Evolutionary conservation across 2,329 filamentous ascomycete genomes (phyloP).

Genomic region (Beauveria rudraprayagi): DNA sequence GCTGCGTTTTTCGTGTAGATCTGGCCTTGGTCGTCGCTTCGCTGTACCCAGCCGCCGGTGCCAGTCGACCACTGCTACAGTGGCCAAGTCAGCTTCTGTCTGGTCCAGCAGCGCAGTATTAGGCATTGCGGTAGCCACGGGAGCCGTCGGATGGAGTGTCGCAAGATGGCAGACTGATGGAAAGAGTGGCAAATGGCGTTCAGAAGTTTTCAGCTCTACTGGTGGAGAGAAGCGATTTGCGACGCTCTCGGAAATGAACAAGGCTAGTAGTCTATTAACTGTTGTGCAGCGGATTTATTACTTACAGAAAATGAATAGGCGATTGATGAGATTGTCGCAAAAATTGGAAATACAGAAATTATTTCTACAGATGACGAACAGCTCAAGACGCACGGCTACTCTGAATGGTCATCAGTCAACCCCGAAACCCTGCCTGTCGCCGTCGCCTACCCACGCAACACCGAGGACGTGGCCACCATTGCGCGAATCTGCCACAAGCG

Average conservation of each 20-base stretch:
- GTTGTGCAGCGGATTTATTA: not conserved
- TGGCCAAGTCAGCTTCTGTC: not conserved
- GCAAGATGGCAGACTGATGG: conserved; percentile 21
- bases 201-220: conserved; percentile 12
- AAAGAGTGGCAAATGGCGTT: not conserved
- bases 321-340: conserved; percentile 44
- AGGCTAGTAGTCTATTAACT: conserved; percentile 22
- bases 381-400: conserved; percentile 55
- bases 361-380: conserved; percentile 57
- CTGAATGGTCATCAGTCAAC: conserved; percentile 57
- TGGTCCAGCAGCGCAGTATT: conserved; percentile 28
- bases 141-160: conserved; percentile 33
- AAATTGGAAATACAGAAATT: conserved; percentile 42
- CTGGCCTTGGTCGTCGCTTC: not conserved
- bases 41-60: not conserved
- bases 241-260: conserved; percentile 34
- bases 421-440: conserved; percentile 53
- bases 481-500: conserved; percentile 68
- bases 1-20: not conserved
- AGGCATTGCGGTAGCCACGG: conserved; percentile 31
- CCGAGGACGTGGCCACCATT: conserved; percentile 51
- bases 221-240: conserved; percentile 29
- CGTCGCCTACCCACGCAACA: conserved; percentile 55
- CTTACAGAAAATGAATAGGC: conserved; percentile 33
- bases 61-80: not conserved